Evolutionary conservation across 177 flowering plant species (phyloP).

Genomic region (Telopea speciosissima): DNA sequence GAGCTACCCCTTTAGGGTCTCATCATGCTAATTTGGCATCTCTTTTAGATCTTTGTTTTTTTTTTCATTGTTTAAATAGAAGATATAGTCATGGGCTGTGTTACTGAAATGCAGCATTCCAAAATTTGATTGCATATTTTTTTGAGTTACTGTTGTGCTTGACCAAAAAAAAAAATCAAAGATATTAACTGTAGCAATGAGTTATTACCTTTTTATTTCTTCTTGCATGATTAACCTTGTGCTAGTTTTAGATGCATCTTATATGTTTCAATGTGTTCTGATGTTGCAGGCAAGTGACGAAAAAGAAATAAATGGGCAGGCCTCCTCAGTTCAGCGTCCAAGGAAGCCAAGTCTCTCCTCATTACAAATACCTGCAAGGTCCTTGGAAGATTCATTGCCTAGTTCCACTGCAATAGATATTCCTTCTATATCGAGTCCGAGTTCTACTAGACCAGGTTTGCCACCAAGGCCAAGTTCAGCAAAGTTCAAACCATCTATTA

Average conservation of each 20-base stretch:
- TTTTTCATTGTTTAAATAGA: too few relatives aligned
- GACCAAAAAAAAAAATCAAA: too few relatives aligned
- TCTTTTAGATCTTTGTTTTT: too few relatives aligned
- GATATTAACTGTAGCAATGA: too few relatives aligned
- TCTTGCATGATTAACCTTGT: too few relatives aligned
- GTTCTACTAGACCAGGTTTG: constrained; percentile 49
- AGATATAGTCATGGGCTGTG: too few relatives aligned
- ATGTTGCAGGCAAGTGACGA: constrained; percentile 16
- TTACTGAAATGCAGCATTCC: too few relatives aligned
- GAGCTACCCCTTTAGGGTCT: too few relatives aligned
- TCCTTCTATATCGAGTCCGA: constrained; percentile 42
- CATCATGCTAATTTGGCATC: too few relatives aligned
- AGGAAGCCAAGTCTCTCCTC: constrained; percentile 49
- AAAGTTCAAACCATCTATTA: constrained; percentile 44
- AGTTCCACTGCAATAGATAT: constrained; percentile 33
- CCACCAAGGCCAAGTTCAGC: constrained; percentile 72
- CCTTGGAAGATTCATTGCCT: constrained; percentile 35
- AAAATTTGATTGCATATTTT: too few relatives aligned
- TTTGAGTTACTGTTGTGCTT: too few relatives aligned
- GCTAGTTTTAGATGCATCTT: background rate
- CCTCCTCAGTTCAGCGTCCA: constrained; percentile 32
- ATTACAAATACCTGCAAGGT: constrained; percentile 55
- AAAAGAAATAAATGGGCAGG: constrained; percentile 29
- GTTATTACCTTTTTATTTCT: too few relatives aligned
- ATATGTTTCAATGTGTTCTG: background rate